phyloP scores from a whole-genome alignment of 1,284 basidiomycete genomes.

The Rhizoctonia solani region DNA sequence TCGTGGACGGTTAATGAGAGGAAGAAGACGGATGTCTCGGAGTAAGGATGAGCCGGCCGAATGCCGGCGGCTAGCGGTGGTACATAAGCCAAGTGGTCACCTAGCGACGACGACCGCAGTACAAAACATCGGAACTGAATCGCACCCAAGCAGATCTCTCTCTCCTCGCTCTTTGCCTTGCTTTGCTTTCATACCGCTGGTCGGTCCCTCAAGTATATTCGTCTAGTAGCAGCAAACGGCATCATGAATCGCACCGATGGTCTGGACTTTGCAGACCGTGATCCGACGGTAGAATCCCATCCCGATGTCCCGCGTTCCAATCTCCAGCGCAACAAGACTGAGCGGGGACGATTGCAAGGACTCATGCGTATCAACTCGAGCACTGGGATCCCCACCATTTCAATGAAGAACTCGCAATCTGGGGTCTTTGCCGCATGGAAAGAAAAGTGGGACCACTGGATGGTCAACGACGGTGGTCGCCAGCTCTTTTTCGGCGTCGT shows the following conservation, averaged over 20 bases:
- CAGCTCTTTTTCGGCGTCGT: slow-evolving; percentile 76
- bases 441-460: slow-evolving; percentile 70
- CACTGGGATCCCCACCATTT: slow-evolving; percentile 42
- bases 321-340: slow-evolving; percentile 77
- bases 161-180: background rate
- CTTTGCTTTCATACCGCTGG: slow-evolving; percentile 7
- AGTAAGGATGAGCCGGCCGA: slow-evolving; percentile 11
- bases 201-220: slow-evolving; percentile 21
- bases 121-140: background rate
- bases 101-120: slow-evolving; percentile 2
- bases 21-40: background rate
- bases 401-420: slow-evolving; percentile 42
- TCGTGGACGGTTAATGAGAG: background rate
- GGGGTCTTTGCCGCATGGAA: slow-evolving; percentile 48
- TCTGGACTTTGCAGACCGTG: slow-evolving; percentile 22
- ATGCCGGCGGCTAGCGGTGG: slow-evolving; percentile 5
- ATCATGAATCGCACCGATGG: slow-evolving; percentile 27
- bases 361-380: slow-evolving; percentile 63
- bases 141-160: background rate
- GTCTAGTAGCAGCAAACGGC: too few species aligned
- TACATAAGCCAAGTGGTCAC: background rate
- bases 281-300: slow-evolving; percentile 1
- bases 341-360: slow-evolving; percentile 75
- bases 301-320: slow-evolving; percentile 42
- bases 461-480: slow-evolving; percentile 86